Percentiles rank a stretch among this genome's conserved stretches.
phyloP scores from a whole-genome alignment of 177 flowering plant species.

The Vitis hybrid region DNA sequence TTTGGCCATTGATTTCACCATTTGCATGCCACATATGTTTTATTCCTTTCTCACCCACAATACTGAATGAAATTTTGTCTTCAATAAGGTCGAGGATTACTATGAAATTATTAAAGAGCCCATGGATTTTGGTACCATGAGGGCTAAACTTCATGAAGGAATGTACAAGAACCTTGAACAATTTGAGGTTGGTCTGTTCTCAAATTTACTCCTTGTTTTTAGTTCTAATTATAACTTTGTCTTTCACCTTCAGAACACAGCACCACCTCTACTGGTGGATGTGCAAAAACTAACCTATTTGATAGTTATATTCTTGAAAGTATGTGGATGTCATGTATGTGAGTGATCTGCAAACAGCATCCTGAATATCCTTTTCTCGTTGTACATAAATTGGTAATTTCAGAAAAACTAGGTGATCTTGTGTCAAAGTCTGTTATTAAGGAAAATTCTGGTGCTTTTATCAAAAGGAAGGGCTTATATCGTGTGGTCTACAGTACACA shows the following conservation, averaged over 20 bases:
- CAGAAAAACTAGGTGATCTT: too few species aligned
- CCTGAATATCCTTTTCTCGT: too few species aligned
- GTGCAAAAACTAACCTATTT: not conserved
- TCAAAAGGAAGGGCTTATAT: too few species aligned
- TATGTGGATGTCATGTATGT: too few species aligned
- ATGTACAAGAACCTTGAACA: slow-evolving; percentile 56
- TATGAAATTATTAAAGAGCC: slow-evolving; percentile 75
- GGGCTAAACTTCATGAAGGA: slow-evolving; percentile 82
- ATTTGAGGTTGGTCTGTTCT: slow-evolving; percentile 59
- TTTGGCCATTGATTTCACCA: not conserved
- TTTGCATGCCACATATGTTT: not conserved
- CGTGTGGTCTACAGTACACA: too few species aligned
- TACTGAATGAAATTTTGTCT: slow-evolving; percentile 7
- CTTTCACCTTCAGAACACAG: not conserved
- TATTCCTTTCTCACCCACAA: not conserved
- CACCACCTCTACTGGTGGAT: not conserved
- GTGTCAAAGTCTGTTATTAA: too few species aligned
- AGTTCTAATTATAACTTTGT: not conserved
- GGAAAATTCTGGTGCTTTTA: too few species aligned
- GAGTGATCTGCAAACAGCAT: too few species aligned
- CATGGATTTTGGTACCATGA: slow-evolving; percentile 87
- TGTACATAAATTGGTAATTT: too few species aligned
- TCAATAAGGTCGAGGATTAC: slow-evolving; percentile 62
- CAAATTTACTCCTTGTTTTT: not conserved
- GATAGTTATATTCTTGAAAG: not conserved